Evolutionary conservation across 768 basidiomycete species (phyloP), one percentile per base, ranked within the genome.

Genomic region (Pluteus cervinus): DNA sequence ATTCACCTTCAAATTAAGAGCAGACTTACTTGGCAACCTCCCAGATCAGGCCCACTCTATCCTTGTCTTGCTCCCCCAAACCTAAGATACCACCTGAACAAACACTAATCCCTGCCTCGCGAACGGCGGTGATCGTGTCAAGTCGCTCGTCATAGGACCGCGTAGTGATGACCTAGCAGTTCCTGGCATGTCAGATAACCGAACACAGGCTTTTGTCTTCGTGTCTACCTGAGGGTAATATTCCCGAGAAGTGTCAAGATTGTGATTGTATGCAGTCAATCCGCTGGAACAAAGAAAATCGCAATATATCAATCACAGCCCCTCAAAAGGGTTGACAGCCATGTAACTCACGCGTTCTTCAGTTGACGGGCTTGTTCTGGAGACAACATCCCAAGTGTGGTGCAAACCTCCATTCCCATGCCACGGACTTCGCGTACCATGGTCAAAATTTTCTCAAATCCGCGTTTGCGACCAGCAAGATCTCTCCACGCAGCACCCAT

Each of bases 401-500:
- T 97, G 68, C 94, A 99, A 17, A 99, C 94, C 63, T 99, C 94
- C 94, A 99, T 96, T 26, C 84, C 93, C 88, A 97, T 92, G 14
- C 76, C 86, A 46, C 93, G 80, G 57, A 90, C 80, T 59, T 88
- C 76, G 24, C 73, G 70, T 40, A 98, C 93, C 92, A 98, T 98
- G 45, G 79, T 68, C 45, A 98, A 65, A 51, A 98, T 97, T 50
- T 78, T 76, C 56, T 96, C 88, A 47, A 98, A 98, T 0, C 93
- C 92, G 29, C 87, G 74, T 60, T 94, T 96, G 45, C 89, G 76
- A 2, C 94, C 91, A 7, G 86, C 79, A 39, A 97, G 75, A 56
- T 96, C 94, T 46, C 94, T 71, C 94, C 94, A 99, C 4, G 94
- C 94, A 4, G 94, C 93, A 41, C 94, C 94, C 94, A 97, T 98